Evolutionary conservation across 2,329 filamentous ascomycete genomes (phyloP), one percentile per base, ranked within the genome.

Genomic region (Zymoseptoria tritici): DNA sequence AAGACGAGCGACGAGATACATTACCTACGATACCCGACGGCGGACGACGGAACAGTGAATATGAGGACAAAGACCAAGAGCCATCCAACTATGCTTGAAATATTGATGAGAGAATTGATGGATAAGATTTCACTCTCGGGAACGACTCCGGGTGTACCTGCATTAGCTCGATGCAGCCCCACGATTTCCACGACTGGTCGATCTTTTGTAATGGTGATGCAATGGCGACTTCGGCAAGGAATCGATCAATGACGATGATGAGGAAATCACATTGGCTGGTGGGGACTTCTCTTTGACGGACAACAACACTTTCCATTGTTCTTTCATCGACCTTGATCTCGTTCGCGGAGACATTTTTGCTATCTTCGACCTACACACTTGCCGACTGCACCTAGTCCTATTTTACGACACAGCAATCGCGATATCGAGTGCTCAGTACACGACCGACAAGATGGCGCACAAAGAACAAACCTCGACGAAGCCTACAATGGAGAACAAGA

Each of bases 401-500:
- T 4, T 24, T 24, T 5, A 24, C 22, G 22, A 24, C 22, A 3
- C 36, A 46, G 6, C 13, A n/a, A n/a, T n/a, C n/a, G 5, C 16
- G 36, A 46, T 7, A n/a, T 46, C n/a, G 36, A 46, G 13, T 6
- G 36, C 1, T n/a, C 16, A n/a, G 1, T 46, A n/a, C 4, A 4
- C 36, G 36, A 46, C 36, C 20, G 52, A 53, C 53, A 56, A 3
- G 16, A 64, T 63, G 59, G 59, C 62, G 24, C 52, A 54, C 46
- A 63, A 64, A 36, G 56, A 59, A 26, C 60, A 64, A 22, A 66
- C 61, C 11, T 66, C 64, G 16, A 66, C 62, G 51, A 66, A 64
- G 60, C 62, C 64, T 11, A 64, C 56, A 36, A 63, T 66, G 60
- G 62, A 64, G 62, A 61, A 66, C 60, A 64, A 66, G 50, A 64